Conservation (phyloP, 192 early-diverging fungal species). For the Coemansia sp. region DNA sequence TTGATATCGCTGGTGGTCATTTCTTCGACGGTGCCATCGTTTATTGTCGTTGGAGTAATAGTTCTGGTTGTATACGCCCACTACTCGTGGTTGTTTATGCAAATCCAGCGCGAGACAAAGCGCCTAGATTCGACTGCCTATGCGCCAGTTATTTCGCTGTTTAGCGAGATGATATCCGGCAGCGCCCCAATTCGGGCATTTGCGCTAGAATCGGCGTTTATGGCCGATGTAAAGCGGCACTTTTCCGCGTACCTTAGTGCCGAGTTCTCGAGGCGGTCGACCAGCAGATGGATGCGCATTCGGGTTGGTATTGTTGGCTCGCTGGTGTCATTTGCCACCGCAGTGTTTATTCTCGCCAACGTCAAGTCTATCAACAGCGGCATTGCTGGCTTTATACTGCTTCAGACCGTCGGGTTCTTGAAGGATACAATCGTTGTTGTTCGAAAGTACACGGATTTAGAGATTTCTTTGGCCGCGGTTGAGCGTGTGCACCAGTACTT, state of each 20-base stretch:
- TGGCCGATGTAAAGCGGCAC: constrained; percentile 57
- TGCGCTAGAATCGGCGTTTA: constrained; percentile 67
- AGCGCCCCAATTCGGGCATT: constrained; percentile 77
- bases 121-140: constrained; percentile 70
- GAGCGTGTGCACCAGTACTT: constrained; percentile 81
- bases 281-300: constrained; percentile 77
- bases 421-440: constrained; percentile 71
- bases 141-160: constrained; percentile 72
- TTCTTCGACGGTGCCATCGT: constrained; percentile 64
- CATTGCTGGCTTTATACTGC: constrained; percentile 79
- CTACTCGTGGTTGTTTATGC: constrained; percentile 69
- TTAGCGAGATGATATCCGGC: constrained; percentile 73
- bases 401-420: constrained; percentile 79
- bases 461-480: constrained; percentile 75
- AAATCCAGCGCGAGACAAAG: constrained; percentile 78
- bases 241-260: constrained; percentile 74
- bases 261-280: constrained; percentile 73
- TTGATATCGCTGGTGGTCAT: constrained; percentile 61
- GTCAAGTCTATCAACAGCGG: constrained; percentile 69
- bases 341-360: constrained; percentile 60
- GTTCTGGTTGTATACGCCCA: constrained; percentile 63
- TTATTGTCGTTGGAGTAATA: constrained; percentile 65
- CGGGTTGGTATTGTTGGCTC: constrained; percentile 74
- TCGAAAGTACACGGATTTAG: constrained; percentile 69
- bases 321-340: constrained; percentile 67